Conservation (phyloP, 768 basidiomycete genomes). For the Gelatoporia subvermispora region DNA sequence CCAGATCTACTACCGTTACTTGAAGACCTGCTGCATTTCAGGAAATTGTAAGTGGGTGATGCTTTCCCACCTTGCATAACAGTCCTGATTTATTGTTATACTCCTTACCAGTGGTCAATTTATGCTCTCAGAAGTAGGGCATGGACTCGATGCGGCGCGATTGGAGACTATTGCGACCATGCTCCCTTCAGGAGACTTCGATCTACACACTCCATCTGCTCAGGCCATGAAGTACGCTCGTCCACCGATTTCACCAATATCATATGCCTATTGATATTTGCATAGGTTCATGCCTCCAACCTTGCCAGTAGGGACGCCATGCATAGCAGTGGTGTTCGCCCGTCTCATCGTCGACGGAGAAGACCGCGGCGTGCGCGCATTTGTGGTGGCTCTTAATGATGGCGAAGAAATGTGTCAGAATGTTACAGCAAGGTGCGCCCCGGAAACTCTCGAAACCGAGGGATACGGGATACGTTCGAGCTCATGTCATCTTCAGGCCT, state of each 20-base stretch:
- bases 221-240: constrained; percentile 22
- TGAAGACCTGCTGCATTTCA: too few species aligned
- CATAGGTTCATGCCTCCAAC: constrained; percentile 30
- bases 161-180: constrained; percentile 23
- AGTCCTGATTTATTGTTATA: neutral
- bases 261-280: neutral
- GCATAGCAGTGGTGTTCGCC: constrained; percentile 26
- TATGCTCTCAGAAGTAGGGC: constrained; percentile 25
- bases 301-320: constrained; percentile 15
- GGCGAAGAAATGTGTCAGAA: constrained; percentile 22
- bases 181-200: constrained; percentile 18
- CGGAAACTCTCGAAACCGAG: too few species aligned
- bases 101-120: constrained; percentile 21
- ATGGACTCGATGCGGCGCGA: constrained; percentile 25
- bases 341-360: constrained; percentile 22
- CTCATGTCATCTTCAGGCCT: constrained; percentile 14
- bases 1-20: too few species aligned
- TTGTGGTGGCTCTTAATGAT: constrained; percentile 25
- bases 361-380: constrained; percentile 25
- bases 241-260: too few species aligned
- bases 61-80: neutral
- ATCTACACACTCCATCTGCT: constrained; percentile 20
- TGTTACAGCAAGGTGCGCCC: constrained; percentile 9
- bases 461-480: too few species aligned
- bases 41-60: too few species aligned